Percentiles rank a stretch among this genome's conserved stretches.
Conservation (phyloP, 2,329 filamentous ascomycete species). For the Gliomastix tumulicola region DNA sequence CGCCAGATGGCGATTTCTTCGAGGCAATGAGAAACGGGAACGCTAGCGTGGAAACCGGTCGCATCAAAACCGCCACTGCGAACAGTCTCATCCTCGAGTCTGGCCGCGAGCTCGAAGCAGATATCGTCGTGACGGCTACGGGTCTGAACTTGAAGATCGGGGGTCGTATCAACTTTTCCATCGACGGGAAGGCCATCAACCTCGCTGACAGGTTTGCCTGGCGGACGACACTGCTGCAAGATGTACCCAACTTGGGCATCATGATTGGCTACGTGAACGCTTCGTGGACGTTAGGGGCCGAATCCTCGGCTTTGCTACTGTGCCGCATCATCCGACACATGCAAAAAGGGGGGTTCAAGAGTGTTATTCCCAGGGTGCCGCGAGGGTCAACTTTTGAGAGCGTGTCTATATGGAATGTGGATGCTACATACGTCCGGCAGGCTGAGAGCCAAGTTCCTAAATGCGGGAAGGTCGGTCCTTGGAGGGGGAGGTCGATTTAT, state of each 20-base stretch:
- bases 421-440: background rate
- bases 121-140: conserved; percentile 61
- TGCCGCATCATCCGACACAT: conserved; percentile 1
- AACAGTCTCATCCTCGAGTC: conserved; percentile 33
- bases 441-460: background rate
- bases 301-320: conserved; percentile 22
- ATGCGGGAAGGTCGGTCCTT: background rate
- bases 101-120: conserved; percentile 43
- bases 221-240: conserved; percentile 55
- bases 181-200: conserved; percentile 43
- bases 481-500: background rate
- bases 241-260: conserved; percentile 51
- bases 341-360: background rate
- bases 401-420: conserved; percentile 8
- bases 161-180: conserved; percentile 37
- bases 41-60: conserved; percentile 35
- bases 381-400: too few species aligned
- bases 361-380: conserved; percentile 25
- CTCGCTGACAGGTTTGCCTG: conserved; percentile 44
- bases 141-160: conserved; percentile 51
- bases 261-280: conserved; percentile 58
- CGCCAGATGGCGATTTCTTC: conserved; percentile 44
- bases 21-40: conserved; percentile 30
- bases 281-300: conserved; percentile 58
- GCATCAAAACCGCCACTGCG: conserved; percentile 37